Percentiles rank a stretch among this genome's conserved stretches.
Conservation (phyloP, 2,329 filamentous ascomycete species). For the Colletotrichum echinochloae region DNA sequence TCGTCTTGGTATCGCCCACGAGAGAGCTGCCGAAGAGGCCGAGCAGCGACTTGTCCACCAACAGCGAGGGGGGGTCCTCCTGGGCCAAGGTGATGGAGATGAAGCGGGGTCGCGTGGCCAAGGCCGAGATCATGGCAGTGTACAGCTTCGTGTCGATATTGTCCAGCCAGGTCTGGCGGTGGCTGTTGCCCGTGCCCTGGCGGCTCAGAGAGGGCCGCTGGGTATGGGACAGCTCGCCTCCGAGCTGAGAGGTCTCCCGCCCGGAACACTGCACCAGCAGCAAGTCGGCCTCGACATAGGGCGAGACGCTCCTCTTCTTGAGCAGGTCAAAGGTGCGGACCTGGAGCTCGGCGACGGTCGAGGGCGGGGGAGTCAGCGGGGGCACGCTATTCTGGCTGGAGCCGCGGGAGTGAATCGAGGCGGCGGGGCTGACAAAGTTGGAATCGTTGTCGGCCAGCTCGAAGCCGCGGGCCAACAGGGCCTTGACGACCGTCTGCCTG, state of each 20-base stretch:
- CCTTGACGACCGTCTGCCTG: conserved; percentile 78
- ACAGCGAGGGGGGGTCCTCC: conserved; percentile 78
- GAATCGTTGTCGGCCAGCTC: conserved; percentile 81
- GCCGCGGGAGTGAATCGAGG: conserved; percentile 52
- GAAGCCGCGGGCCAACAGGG: conserved; percentile 84
- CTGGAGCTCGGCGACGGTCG: conserved; percentile 83
- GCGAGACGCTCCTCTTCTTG: conserved; percentile 79
- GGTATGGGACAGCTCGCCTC: conserved; percentile 52
- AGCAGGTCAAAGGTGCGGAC: conserved; percentile 85
- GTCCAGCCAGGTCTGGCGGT: conserved; percentile 64
- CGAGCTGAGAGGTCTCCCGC: conserved; percentile 58
- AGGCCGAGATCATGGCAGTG: conserved; percentile 70
- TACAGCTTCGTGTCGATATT: conserved; percentile 73
- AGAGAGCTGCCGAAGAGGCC: conserved; percentile 77
- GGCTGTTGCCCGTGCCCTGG: conserved; percentile 52
- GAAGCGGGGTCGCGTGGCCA: conserved; percentile 74
- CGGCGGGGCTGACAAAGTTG: conserved; percentile 70
- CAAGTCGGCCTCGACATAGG: conserved; percentile 75
- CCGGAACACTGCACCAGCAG: conserved; percentile 87
- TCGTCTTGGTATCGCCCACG: conserved; percentile 78
- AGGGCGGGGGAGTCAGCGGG: conserved; percentile 80
- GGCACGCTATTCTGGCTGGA: conserved; percentile 57
- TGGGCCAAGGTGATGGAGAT: conserved; percentile 80
- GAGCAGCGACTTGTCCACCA: conserved; percentile 77
- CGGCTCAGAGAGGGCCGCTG: conserved; percentile 50